Evolutionary conservation across 179 eudicot species (phyloP).

Genomic region (Beta macrorhiza): DNA sequence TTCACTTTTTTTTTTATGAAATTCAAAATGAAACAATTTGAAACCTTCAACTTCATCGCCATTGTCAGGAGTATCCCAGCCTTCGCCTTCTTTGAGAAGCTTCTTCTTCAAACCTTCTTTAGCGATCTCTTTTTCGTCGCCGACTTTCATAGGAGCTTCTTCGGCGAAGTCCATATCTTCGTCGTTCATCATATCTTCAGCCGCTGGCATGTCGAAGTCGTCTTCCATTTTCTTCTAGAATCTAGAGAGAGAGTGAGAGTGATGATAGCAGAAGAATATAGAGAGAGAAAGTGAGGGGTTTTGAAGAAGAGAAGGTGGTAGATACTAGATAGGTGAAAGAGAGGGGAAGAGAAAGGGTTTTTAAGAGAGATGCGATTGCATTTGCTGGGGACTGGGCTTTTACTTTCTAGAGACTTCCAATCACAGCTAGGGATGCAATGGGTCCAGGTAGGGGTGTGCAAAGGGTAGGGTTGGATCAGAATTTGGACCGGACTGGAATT

Average conservation of each 20-base stretch:
- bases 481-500: too few species aligned
- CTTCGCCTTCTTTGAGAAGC: conserved; percentile 77
- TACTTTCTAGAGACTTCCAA: conserved; percentile 57
- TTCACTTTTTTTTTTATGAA: neutral
- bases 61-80: conserved; percentile 75
- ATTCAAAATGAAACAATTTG: neutral
- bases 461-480: too few species aligned
- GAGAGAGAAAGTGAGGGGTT: conserved; percentile 11
- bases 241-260: neutral
- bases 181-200: conserved; percentile 44
- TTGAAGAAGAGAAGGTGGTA: neutral
- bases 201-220: conserved; percentile 64
- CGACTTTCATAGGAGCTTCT: conserved; percentile 54
- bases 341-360: neutral
- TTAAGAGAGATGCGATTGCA: too few species aligned
- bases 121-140: conserved; percentile 82
- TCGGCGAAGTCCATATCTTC: conserved; percentile 49
- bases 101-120: conserved; percentile 73
- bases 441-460: too few species aligned
- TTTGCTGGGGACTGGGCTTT: too few species aligned
- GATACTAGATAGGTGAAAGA: neutral
- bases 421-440: neutral
- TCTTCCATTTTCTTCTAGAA: conserved; percentile 42
- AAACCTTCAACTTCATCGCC: conserved; percentile 87
- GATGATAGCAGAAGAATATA: neutral